Percentiles rank a stretch among this genome's conserved stretches.
Evolutionary conservation across 129 eudicot species (phyloP).

Genomic region (Daucus carota): DNA sequence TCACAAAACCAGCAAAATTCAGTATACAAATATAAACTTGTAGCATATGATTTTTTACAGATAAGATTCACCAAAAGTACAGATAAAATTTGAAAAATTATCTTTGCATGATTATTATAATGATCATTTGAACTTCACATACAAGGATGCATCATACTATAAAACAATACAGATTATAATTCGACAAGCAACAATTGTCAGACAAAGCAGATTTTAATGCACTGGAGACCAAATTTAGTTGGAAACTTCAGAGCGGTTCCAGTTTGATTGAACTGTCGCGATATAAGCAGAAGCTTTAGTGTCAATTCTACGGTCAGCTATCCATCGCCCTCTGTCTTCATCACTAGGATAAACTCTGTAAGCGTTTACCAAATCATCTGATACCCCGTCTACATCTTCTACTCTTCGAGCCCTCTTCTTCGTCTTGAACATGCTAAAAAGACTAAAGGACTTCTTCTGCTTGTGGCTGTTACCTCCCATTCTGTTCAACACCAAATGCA

Average conservation of each 20-base stretch:
- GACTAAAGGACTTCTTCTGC: conserved; percentile 20
- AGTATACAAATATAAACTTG: no score
- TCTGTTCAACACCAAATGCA: neutral
- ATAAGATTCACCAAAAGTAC: no score
- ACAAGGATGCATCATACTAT: neutral
- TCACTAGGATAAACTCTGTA: conserved; percentile 42
- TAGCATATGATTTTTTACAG: no score
- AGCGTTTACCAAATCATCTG: conserved; percentile 21
- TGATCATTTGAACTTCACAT: neutral
- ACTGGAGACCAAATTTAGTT: neutral
- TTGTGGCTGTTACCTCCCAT: conserved; percentile 32
- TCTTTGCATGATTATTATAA: neutral
- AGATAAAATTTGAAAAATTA: no score
- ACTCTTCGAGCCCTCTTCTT: conserved; percentile 15
- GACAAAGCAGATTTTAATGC: neutral
- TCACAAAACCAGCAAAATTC: no score
- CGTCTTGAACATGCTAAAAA: conserved; percentile 22
- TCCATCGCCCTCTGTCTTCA: conserved; percentile 42
- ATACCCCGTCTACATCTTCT: neutral
- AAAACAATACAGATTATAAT: neutral
- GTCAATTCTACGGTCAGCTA: conserved; percentile 43
- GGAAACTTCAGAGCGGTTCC: conserved; percentile 9
- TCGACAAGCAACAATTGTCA: neutral
- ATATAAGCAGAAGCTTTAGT: conserved; percentile 35
- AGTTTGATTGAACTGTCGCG: neutral